Evolutionary conservation across 192 early-diverging fungal genomes (phyloP), one percentile per base, ranked within the genome.

Genomic region (Coemansia sp.): DNA sequence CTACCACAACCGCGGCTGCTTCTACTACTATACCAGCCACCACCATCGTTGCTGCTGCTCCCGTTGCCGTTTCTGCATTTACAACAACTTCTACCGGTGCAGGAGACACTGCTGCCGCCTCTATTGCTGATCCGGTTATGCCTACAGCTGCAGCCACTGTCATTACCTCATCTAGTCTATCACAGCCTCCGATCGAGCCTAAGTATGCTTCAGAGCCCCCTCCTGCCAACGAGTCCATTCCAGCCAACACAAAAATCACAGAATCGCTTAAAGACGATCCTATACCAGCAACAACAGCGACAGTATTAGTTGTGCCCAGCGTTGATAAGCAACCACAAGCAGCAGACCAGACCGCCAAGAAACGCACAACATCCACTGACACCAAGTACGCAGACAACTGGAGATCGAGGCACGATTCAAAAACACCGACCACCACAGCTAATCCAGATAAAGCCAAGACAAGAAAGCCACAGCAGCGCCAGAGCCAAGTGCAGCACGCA

Each of bases 371-470:
- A 39, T 2, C 57, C 39, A 59, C 37, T 32, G 58, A 68, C 10
- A 12, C 67, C 3, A 68, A 42, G 15, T 21, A 40, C 38, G 48
- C 12, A 12, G 50, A 18, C 26, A 69, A 56, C 43, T 69, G 68
- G 68, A 53, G 68, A 45, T 43, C 61, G 21, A 61, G 37, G 16
- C 40, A 47, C 4, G 59, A 59, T 16, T 61, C 60, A 52, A 69
- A 26, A 19, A 38, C 32, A 37, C 52, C 57, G 12, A 26, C 42
- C 6, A 19, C 38, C 18, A 16, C 57, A 2, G 32, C n/a, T 48
- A 48, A 40, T 39, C 38, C 16, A n/a, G 57, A 59, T 8, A 38
- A 59, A 7, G n/a, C 15, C 9, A 38, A 40, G 13, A 32, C 38
- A n/a, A 38, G 39, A 41, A 59, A n/a, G 5, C 13, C 39, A 15